Evolutionary conservation across 2,329 filamentous ascomycete species (phyloP).

Genomic region (Venturia nashicola): DNA sequence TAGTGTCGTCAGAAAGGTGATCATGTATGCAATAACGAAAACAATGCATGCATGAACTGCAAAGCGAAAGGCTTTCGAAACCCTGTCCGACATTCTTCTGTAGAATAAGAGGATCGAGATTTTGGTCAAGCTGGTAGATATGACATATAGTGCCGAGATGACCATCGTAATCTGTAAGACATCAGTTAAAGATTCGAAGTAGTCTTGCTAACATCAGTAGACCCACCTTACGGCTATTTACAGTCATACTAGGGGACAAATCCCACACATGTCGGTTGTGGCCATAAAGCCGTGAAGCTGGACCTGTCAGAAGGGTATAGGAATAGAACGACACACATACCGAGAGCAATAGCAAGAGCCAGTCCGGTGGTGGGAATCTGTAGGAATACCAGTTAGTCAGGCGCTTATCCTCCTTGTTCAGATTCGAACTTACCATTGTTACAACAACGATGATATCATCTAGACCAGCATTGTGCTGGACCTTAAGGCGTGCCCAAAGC

Average conservation of each 20-base stretch:
- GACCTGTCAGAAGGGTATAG: background rate
- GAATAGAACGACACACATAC: background rate
- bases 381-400: background rate
- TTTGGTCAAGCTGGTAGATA: conserved; percentile 19
- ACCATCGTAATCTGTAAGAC: conserved; percentile 11
- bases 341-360: conserved; percentile 15
- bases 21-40: conserved; percentile 26
- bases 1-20: conserved; percentile 25
- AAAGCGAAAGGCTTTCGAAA: conserved; percentile 24
- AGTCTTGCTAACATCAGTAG: conserved; percentile 5
- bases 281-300: conserved; percentile 7
- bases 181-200: conserved; percentile 16
- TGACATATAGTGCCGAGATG: conserved; percentile 17
- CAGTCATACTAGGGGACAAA: background rate
- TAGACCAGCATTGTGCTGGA: conserved; percentile 33
- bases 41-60: conserved; percentile 25
- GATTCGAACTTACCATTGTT: conserved; percentile 23
- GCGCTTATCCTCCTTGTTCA: background rate
- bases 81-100: conserved; percentile 25
- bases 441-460: conserved; percentile 35
- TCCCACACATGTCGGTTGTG: conserved; percentile 11
- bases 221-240: conserved; percentile 8
- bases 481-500: conserved; percentile 32
- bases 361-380: conserved; percentile 19
- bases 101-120: conserved; percentile 29